These are phyloP conservation scores for Flaveria bidentis DNA, from an alignment of 129 eudicot genomes.

Conservation along the genomic window DNA sequence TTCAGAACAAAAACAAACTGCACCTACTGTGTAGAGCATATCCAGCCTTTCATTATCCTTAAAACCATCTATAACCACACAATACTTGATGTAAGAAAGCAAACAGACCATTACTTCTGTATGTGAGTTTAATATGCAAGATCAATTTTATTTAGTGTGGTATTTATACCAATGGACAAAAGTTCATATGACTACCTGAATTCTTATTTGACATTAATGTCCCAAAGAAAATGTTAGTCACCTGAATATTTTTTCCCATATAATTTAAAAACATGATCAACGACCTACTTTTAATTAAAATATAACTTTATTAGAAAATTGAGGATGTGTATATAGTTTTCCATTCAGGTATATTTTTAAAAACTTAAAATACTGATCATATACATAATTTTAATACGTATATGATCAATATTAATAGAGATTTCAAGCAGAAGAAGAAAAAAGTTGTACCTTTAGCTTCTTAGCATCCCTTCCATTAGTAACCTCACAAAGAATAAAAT, in stretches of 20 bases:
- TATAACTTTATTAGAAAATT: neutral
- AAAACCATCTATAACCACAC: constrained; percentile 2
- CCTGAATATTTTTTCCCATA: neutral
- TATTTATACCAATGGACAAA: too few relatives aligned
- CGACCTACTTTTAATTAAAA: neutral
- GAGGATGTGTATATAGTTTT: neutral
- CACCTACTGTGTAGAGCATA: neutral
- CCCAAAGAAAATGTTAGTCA: neutral
- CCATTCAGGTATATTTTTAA: neutral
- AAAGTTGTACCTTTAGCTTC: constrained; percentile 77
- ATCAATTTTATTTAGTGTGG: neutral
- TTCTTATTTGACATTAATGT: neutral
- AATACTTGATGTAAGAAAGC: neutral
- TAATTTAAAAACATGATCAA: neutral
- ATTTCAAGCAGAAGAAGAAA: neutral
- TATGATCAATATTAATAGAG: neutral
- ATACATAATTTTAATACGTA: neutral
- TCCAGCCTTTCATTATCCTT: neutral
- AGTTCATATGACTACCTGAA: neutral
- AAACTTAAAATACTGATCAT: neutral
- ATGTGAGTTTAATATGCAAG: neutral
- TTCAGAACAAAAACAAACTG: too few relatives aligned
- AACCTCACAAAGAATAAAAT: constrained; percentile 95
- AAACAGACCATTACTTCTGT: neutral
- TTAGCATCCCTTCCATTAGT: constrained; percentile 90